phyloP scores from a whole-genome alignment of 1,139 yeast genomes.

The Scheffersomyces illinoinensis region DNA sequence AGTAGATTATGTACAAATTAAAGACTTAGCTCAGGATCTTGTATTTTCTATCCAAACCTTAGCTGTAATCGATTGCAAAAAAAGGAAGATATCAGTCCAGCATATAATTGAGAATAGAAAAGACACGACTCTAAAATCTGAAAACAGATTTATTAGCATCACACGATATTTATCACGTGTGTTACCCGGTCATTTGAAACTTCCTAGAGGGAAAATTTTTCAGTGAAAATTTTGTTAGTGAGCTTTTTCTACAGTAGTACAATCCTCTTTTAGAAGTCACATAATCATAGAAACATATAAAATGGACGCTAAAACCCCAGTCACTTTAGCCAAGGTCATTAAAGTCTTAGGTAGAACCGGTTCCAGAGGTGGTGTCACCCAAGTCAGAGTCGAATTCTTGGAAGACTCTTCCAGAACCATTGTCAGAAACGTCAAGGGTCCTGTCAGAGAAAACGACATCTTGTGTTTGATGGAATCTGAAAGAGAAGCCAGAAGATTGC shows the following conservation, averaged over 20 bases:
- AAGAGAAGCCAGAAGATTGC: conserved; percentile 30
- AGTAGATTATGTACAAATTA: not conserved
- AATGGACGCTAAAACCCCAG: conserved; percentile 27
- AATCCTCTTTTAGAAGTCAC: not conserved
- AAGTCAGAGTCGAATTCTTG: conserved; percentile 28
- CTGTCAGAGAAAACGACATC: conserved; percentile 30
- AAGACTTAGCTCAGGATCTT: not conserved
- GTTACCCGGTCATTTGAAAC: not conserved
- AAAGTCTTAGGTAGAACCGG: conserved; percentile 31
- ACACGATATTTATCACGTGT: not conserved
- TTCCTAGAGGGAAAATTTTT: not conserved
- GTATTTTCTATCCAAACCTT: not conserved
- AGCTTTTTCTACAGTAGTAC: not conserved
- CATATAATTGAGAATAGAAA: not conserved
- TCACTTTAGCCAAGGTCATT: conserved; percentile 28
- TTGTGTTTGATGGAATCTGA: conserved; percentile 30
- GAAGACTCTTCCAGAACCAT: conserved; percentile 29
- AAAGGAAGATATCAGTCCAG: not conserved
- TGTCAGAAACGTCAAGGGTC: conserved; percentile 31
- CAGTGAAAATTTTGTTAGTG: not conserved
- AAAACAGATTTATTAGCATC: not conserved
- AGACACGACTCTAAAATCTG: not conserved
- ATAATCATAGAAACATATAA: conserved; percentile 2
- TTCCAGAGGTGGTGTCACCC: conserved; percentile 32
- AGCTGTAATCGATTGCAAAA: not conserved